A percentile compares a stretch with the other conserved stretches of the same genome.
These are phyloP conservation scores for Pichia sorboxylosa DNA, from an alignment of 1,139 yeast species.

Conservation along the genomic window DNA sequence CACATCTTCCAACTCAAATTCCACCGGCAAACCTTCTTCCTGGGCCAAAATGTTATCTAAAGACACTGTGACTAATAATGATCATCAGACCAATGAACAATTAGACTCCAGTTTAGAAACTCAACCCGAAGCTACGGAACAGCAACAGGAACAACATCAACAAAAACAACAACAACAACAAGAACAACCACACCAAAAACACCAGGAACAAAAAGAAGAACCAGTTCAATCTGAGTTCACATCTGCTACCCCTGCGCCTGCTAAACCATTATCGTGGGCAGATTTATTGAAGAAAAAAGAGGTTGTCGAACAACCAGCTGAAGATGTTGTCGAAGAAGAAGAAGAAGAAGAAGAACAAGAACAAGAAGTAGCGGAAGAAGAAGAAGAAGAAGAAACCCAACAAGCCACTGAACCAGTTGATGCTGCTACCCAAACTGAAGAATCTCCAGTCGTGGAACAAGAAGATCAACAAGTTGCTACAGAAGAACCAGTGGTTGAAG, in stretches of 20 bases:
- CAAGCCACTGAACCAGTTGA: slow-evolving; percentile 12
- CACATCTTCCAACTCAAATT: slow-evolving; percentile 5
- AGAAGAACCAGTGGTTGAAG: slow-evolving; percentile 6
- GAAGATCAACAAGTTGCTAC: slow-evolving; percentile 4
- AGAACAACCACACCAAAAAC: not conserved
- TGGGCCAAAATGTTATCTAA: slow-evolving; percentile 19
- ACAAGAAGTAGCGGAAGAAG: slow-evolving; percentile 2
- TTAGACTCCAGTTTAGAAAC: not conserved
- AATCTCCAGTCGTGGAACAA: slow-evolving; percentile 5
- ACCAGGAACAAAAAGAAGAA: not conserved
- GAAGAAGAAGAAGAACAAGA: slow-evolving; percentile 4
- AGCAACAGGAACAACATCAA: not conserved
- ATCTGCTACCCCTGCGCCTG: slow-evolving; percentile 28
- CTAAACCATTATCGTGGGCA: slow-evolving; percentile 34
- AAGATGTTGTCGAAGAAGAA: slow-evolving; percentile 5
- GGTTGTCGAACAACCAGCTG: slow-evolving; percentile 2
- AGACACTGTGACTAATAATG: slow-evolving; percentile 8
- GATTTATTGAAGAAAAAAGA: slow-evolving; percentile 12
- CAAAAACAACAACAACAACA: slow-evolving; percentile 3
- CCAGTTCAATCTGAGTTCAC: not conserved
- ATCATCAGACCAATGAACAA: slow-evolving; percentile 1
- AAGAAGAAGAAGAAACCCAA: slow-evolving; percentile 9
- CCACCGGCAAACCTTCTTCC: slow-evolving; percentile 17
- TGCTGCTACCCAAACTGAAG: too few relatives aligned
- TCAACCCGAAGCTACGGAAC: not conserved